A percentile compares a stretch with the other conserved stretches of the same genome.
These are phyloP conservation scores for Modicella reniformis DNA, from an alignment of 371 early-diverging fungal genomes.

Conservation along the genomic window DNA sequence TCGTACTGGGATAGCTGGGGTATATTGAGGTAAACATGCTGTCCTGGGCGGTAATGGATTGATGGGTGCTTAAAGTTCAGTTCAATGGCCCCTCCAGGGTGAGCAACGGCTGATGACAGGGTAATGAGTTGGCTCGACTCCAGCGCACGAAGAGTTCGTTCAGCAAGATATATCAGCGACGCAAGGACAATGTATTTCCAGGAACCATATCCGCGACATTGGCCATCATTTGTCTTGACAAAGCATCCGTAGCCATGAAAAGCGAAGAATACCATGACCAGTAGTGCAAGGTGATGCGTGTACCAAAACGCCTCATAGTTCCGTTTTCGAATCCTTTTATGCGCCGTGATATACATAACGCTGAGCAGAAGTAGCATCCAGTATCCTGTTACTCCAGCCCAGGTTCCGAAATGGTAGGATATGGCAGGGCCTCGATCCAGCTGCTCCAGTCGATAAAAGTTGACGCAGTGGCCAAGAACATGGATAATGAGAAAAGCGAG, in stretches of 20 bases:
- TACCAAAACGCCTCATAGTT: slow-evolving; percentile 80
- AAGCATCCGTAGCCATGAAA: slow-evolving; percentile 76
- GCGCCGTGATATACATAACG: slow-evolving; percentile 67
- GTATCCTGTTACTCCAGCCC: slow-evolving; percentile 75
- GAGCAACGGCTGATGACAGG: slow-evolving; percentile 70
- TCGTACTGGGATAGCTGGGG: slow-evolving; percentile 70
- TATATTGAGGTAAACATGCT: slow-evolving; percentile 78
- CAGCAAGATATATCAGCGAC: slow-evolving; percentile 66
- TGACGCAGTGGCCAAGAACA: slow-evolving; percentile 66
- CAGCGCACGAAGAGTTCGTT: slow-evolving; percentile 65
- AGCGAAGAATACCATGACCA: slow-evolving; percentile 64
- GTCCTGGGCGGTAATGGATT: slow-evolving; percentile 73
- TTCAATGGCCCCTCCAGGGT: slow-evolving; percentile 78
- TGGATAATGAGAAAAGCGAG: slow-evolving; percentile 69
- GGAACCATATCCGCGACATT: slow-evolving; percentile 61
- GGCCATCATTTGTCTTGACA: slow-evolving; percentile 57
- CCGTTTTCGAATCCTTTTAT: slow-evolving; percentile 60
- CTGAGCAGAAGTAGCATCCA: slow-evolving; percentile 68
- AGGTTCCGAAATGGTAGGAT: slow-evolving; percentile 59
- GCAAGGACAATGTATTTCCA: slow-evolving; percentile 63
- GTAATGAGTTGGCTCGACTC: slow-evolving; percentile 58
- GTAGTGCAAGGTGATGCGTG: slow-evolving; percentile 76
- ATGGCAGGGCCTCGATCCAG: slow-evolving; percentile 43
- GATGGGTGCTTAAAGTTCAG: slow-evolving; percentile 70
- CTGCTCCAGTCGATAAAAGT: slow-evolving; percentile 59